Conservation (phyloP, 345 rosid genomes). For the Laguncularia racemosa region DNA sequence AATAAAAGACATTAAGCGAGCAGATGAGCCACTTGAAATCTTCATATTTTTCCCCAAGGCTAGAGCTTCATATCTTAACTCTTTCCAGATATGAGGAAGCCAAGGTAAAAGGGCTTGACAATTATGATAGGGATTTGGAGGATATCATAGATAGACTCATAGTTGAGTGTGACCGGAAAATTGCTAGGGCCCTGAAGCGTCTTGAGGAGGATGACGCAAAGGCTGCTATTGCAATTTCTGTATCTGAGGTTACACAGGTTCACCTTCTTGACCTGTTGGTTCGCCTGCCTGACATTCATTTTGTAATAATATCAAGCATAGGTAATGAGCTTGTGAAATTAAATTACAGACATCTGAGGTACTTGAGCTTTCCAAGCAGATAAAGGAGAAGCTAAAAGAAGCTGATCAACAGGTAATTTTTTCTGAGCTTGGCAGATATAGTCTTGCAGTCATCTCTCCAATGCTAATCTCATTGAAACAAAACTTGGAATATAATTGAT, state of each 20-base stretch:
- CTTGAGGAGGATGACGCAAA: constrained; percentile 99
- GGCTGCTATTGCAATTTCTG: constrained; percentile 98
- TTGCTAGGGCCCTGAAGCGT: constrained; percentile 92
- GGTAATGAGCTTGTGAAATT: neutral
- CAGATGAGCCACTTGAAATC: neutral
- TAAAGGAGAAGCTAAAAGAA: constrained; percentile 90
- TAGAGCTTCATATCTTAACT: constrained; percentile 19
- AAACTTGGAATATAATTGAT: neutral
- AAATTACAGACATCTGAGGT: constrained; percentile 66
- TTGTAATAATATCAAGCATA: neutral
- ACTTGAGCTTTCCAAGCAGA: constrained; percentile 78
- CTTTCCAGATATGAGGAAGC: constrained; percentile 77
- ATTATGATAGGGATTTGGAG: constrained; percentile 90
- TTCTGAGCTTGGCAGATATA: neutral
- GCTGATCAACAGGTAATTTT: constrained; percentile 74
- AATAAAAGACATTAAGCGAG: too few species aligned
- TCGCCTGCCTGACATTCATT: neutral
- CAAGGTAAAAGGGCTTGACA: constrained; percentile 69
- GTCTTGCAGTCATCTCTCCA: neutral
- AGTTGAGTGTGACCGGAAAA: constrained; percentile 95
- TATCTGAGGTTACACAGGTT: constrained; percentile 96
- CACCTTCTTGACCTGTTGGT: neutral
- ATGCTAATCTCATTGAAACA: neutral
- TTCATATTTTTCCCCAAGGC: neutral
- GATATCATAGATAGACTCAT: constrained; percentile 93